Evolutionary conservation across 1,284 basidiomycete species (phyloP).

Genomic region (Anthracocystis setariae): DNA sequence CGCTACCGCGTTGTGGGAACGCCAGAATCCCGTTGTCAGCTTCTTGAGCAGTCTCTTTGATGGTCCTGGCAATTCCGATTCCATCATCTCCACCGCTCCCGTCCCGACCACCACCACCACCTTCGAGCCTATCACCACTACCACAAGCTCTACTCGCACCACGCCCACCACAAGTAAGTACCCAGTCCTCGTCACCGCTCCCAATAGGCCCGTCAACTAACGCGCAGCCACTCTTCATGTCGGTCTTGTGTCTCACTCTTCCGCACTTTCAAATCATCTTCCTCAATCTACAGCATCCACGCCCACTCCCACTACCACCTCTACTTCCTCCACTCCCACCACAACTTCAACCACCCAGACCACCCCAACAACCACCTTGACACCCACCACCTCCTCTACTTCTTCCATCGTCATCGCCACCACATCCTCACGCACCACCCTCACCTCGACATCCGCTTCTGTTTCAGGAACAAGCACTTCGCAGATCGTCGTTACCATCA

Average conservation of each 20-base stretch:
- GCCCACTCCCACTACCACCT: conserved; percentile 16
- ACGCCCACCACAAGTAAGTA: conserved; percentile 25
- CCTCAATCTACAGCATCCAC: conserved; percentile 12
- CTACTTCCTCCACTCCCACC: conserved; percentile 2
- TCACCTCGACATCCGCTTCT: conserved; percentile 30
- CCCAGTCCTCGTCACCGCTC: too few species aligned
- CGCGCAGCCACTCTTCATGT: not conserved
- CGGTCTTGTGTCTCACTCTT: conserved; percentile 5
- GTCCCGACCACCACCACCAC: conserved; percentile 9
- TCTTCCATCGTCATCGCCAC: conserved; percentile 33
- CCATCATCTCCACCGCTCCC: conserved; percentile 10
- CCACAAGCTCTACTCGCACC: conserved; percentile 8
- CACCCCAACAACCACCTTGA: conserved; percentile 9
- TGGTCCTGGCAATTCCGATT: conserved; percentile 21
- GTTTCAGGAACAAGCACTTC: conserved; percentile 47
- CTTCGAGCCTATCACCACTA: conserved; percentile 4
- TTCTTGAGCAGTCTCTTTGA: conserved; percentile 15
- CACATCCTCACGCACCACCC: conserved; percentile 37
- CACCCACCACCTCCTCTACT: conserved; percentile 14
- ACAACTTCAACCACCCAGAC: not conserved
- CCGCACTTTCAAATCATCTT: conserved; percentile 11
- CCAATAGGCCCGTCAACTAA: too few species aligned
- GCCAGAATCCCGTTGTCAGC: conserved; percentile 22
- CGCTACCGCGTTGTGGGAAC: conserved; percentile 26
- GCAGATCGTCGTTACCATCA: conserved; percentile 31